Percentiles rank a stretch among this genome's conserved stretches.
These are phyloP conservation scores for Aspergillus pseudonomiae DNA, from an alignment of 2,329 filamentous ascomycete genomes.

Conservation along the genomic window DNA sequence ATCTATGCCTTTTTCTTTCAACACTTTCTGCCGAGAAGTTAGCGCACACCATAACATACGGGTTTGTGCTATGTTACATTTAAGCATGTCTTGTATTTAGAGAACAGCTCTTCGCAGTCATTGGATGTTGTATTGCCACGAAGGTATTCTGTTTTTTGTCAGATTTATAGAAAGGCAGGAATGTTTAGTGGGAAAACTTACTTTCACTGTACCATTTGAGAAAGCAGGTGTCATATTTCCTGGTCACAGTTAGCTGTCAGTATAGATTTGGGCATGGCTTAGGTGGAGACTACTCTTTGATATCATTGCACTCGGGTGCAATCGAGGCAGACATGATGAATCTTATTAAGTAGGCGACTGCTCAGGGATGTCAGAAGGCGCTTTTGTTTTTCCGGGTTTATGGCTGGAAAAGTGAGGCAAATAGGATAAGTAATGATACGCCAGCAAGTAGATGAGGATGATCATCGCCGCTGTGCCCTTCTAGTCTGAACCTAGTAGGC, in stretches of 20 bases:
- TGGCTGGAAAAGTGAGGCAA: not conserved
- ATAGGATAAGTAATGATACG: not conserved
- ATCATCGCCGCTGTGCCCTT: slow-evolving; percentile 12
- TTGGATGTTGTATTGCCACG: slow-evolving; percentile 79
- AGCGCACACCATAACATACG: not conserved
- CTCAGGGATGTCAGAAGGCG: not conserved
- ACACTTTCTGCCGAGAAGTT: slow-evolving; percentile 66
- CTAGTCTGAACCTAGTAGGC: slow-evolving; percentile 17
- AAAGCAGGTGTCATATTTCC: slow-evolving; percentile 95
- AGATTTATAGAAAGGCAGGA: slow-evolving; percentile 9
- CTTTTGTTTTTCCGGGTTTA: not conserved
- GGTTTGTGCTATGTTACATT: slow-evolving; percentile 59
- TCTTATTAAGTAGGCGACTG: not conserved
- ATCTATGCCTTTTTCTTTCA: slow-evolving; percentile 90
- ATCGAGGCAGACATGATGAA: slow-evolving; percentile 85
- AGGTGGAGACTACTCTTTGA: slow-evolving; percentile 75
- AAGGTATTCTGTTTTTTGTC: slow-evolving; percentile 71
- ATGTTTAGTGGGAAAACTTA: slow-evolving; percentile 44
- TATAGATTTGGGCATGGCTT: slow-evolving; percentile 3
- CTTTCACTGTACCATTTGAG: slow-evolving; percentile 99
- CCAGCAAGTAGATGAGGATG: slow-evolving; percentile 12
- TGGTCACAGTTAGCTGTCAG: slow-evolving; percentile 43
- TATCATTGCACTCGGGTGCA: slow-evolving; percentile 90
- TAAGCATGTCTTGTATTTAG: slow-evolving; percentile 84
- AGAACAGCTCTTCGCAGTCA: slow-evolving; percentile 84